Percentiles rank a stretch among this genome's conserved stretches.
phyloP scores from a whole-genome alignment of 805 yeast species.

The Lipomyces japonicus region DNA sequence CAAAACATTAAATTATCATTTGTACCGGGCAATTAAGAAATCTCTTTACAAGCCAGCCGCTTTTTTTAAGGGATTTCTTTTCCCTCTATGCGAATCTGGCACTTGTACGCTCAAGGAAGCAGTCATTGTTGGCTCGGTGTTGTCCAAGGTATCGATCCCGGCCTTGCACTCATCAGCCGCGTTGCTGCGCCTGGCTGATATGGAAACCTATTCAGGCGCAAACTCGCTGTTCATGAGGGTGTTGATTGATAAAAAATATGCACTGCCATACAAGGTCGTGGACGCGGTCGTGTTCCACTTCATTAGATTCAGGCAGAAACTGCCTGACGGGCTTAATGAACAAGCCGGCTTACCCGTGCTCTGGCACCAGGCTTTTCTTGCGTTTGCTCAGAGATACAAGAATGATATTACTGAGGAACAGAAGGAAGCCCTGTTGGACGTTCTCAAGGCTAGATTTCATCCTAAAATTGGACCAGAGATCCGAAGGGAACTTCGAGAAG shows the following conservation, averaged over 20 bases:
- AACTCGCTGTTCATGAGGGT: conserved; percentile 86
- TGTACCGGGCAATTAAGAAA: conserved; percentile 87
- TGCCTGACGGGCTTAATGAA: conserved; percentile 34
- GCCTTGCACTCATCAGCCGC: conserved; percentile 96
- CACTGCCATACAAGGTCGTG: conserved; percentile 92
- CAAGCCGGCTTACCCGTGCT: conserved; percentile 69
- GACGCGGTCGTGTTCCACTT: conserved; percentile 93
- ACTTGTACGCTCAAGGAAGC: conserved; percentile 87
- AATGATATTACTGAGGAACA: conserved; percentile 99
- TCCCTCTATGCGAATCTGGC: conserved; percentile 70
- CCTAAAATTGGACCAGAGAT: conserved; percentile 88
- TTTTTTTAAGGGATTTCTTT: conserved; percentile 90
- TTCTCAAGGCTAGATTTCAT: conserved; percentile 85
- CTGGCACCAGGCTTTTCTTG: conserved; percentile 94
- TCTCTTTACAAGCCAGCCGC: conserved; percentile 96
- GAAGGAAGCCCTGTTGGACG: conserved; percentile 87
- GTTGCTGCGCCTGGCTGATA: conserved; percentile 71
- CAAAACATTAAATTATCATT: conserved; percentile 76
- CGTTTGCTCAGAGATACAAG: conserved; percentile 93
- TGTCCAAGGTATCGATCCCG: conserved; percentile 86
- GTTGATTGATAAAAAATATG: conserved; percentile 88
- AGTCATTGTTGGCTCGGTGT: conserved; percentile 86
- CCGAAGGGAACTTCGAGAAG: conserved; percentile 87
- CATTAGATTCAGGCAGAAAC: conserved; percentile 74
- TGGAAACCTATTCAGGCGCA: conserved; percentile 76